These are phyloP conservation scores for Paramecium primaurelia DNA, from an alignment of 73 alveolate genomes.

Conservation along the genomic window DNA sequence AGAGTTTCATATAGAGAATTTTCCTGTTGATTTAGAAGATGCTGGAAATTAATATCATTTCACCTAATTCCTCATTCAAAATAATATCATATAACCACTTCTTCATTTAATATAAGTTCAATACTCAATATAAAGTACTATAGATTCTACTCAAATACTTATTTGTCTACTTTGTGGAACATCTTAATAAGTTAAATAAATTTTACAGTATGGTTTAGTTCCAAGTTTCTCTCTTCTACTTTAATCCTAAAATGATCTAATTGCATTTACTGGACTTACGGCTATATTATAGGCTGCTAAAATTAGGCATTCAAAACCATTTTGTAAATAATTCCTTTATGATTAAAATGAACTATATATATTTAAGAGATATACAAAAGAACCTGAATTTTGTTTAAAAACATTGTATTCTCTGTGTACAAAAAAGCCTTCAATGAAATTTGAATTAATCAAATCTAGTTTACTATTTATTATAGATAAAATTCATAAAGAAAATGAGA, in stretches of 20 bases:
- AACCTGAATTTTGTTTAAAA: background rate
- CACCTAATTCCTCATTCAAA: background rate
- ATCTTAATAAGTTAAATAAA: background rate
- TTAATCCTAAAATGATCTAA: background rate
- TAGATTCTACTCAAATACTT: background rate
- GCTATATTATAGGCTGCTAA: background rate
- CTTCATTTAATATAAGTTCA: background rate
- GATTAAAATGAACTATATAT: background rate
- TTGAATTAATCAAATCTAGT: background rate
- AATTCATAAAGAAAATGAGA: background rate
- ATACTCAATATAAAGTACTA: background rate
- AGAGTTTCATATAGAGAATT: background rate
- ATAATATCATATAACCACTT: background rate
- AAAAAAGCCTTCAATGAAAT: background rate
- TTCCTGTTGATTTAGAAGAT: background rate
- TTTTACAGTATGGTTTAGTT: background rate
- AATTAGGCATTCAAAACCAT: background rate
- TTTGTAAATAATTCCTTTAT: background rate
- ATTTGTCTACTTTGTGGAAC: background rate
- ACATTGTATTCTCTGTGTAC: background rate
- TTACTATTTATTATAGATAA: background rate
- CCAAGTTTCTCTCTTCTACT: background rate
- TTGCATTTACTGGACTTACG: background rate
- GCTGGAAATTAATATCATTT: background rate
- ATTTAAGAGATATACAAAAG: background rate